These are phyloP conservation scores for Sisymbrium irio DNA, from an alignment of 345 rosid species.

Conservation along the genomic window DNA sequence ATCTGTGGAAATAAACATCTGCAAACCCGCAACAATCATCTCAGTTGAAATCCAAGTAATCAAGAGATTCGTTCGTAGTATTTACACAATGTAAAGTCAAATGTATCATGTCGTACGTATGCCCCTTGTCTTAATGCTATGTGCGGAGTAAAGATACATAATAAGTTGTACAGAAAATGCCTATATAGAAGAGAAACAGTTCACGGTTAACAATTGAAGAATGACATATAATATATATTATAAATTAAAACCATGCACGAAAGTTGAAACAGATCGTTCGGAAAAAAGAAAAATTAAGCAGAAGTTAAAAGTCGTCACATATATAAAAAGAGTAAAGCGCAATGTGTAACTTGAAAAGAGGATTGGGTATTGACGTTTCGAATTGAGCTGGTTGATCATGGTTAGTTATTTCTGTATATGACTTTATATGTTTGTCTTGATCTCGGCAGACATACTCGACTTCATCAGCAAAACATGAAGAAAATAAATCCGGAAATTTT, in stretches of 20 bases:
- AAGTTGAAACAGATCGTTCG: neutral
- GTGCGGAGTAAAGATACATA: neutral
- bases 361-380: neutral
- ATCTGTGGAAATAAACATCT: no score
- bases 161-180: neutral
- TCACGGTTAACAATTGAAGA: neutral
- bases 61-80: no score
- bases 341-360: neutral
- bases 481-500: neutral
- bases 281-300: neutral
- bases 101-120: neutral
- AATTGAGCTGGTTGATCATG: neutral
- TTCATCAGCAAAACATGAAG: neutral
- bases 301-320: neutral
- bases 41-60: neutral
- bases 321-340: neutral
- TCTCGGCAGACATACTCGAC: neutral
- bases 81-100: neutral
- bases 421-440: neutral
- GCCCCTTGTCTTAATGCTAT: neutral
- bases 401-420: neutral
- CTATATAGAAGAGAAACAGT: neutral
- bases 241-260: neutral
- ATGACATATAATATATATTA: neutral
- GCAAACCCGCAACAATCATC: neutral